A percentile compares a stretch with the other conserved stretches of the same genome.
Conservation (phyloP, 2,329 filamentous ascomycete species). For the Fusarium foetens region DNA sequence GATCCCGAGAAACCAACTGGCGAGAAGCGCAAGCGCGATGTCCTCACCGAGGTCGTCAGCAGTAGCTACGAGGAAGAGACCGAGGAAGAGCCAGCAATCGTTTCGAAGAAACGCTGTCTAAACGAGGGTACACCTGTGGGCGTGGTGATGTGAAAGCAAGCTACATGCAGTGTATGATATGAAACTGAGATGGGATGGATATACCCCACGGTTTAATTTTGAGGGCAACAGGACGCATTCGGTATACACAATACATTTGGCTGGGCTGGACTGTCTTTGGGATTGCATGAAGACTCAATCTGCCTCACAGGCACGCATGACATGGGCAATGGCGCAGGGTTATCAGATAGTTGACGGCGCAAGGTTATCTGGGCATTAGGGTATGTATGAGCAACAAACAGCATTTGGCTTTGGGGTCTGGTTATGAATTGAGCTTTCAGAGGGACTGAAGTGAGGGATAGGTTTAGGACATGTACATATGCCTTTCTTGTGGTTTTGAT, state of each 20-base stretch:
- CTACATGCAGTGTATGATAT: conserved; percentile 7
- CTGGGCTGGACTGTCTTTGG: conserved; percentile 4
- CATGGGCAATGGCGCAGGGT: conserved; percentile 30
- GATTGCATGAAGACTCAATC: conserved; percentile 36
- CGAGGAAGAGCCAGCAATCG: conserved; percentile 46
- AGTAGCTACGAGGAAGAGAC: conserved; percentile 55
- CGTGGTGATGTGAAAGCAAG: conserved; percentile 44
- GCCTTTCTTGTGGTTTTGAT: conserved; percentile 17
- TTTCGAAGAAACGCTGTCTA: conserved; percentile 50
- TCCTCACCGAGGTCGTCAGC: conserved; percentile 52
- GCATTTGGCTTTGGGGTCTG: conserved; percentile 6
- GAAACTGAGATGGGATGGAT: background rate
- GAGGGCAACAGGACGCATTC: conserved; percentile 20
- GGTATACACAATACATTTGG: conserved; percentile 21
- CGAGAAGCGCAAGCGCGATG: conserved; percentile 50
- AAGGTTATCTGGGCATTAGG: conserved; percentile 1
- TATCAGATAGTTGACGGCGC: conserved; percentile 23
- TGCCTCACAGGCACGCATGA: conserved; percentile 35
- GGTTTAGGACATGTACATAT: conserved; percentile 21
- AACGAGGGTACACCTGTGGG: conserved; percentile 46
- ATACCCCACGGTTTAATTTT: conserved; percentile 23
- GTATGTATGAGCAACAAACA: conserved; percentile 15
- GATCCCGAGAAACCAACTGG: conserved; percentile 49
- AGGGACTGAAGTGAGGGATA: background rate
- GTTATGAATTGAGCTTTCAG: conserved; percentile 5